These are phyloP conservation scores for Pleodorina starrii DNA, from an alignment of 139 green algal genomes.

Conservation along the genomic window DNA sequence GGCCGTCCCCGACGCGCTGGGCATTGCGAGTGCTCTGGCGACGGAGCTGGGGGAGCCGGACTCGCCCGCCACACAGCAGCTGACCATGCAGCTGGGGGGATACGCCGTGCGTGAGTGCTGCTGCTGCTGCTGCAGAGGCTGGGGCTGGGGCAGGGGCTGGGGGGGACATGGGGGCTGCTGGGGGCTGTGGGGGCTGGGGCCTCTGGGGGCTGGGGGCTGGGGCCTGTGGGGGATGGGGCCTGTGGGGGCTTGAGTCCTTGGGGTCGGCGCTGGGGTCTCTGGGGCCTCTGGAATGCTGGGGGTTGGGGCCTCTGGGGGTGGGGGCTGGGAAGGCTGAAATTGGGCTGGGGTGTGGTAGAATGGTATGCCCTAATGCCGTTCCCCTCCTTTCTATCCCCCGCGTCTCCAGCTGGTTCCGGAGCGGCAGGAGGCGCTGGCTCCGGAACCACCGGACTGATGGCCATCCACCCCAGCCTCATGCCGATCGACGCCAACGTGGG, in stretches of 20 bases:
- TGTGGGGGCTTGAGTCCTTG: too few relatives aligned
- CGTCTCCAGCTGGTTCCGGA: background rate
- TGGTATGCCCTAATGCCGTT: too few relatives aligned
- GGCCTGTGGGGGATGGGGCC: background rate
- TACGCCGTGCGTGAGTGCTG: slow-evolving; percentile 44
- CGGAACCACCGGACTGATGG: background rate
- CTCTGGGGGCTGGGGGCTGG: background rate
- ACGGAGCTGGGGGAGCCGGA: slow-evolving; percentile 68
- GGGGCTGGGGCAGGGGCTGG: background rate
- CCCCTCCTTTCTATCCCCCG: too few relatives aligned
- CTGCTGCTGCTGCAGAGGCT: too few relatives aligned
- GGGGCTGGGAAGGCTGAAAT: too few relatives aligned
- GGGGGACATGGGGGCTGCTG: too few relatives aligned
- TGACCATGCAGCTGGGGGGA: slow-evolving; percentile 55
- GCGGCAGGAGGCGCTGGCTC: background rate
- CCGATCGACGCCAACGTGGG: slow-evolving; percentile 12
- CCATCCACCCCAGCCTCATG: slow-evolving; percentile 42
- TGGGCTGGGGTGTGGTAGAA: too few relatives aligned
- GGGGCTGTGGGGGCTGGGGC: background rate
- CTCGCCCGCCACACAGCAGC: slow-evolving; percentile 37
- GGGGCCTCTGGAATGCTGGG: too few relatives aligned
- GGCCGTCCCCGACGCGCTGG: slow-evolving; percentile 73
- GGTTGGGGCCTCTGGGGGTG: too few relatives aligned
- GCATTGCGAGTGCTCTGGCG: slow-evolving; percentile 67
- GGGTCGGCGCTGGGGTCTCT: too few relatives aligned